Evolutionary conservation across 2,329 filamentous ascomycete species (phyloP).

Genomic region (Triangularia verruculosa): DNA sequence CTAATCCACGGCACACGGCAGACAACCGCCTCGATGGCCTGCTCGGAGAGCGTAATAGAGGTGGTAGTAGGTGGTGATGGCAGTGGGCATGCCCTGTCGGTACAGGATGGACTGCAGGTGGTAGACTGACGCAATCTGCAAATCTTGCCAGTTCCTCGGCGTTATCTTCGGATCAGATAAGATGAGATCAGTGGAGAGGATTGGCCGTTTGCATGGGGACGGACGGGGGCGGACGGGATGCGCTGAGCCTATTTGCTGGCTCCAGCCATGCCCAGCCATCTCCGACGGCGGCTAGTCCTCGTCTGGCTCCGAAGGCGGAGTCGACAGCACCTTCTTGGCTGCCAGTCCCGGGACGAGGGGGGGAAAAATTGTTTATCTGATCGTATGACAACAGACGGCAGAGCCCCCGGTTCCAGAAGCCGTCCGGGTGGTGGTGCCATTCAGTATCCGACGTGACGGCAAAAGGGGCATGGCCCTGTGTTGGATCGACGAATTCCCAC

Average conservation of each 20-base stretch:
- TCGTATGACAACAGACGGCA: constrained; percentile 23
- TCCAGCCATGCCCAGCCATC: constrained; percentile 9
- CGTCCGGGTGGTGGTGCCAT: not conserved
- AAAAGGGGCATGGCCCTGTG: not conserved
- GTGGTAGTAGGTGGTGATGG: not conserved
- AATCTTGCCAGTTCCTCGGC: constrained; percentile 35
- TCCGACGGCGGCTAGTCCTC: not conserved
- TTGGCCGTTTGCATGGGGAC: constrained; percentile 3
- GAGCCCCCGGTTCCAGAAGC: not conserved
- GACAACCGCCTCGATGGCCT: not conserved
- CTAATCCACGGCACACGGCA: not conserved
- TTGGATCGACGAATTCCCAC: not conserved
- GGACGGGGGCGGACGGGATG: constrained; percentile 1
- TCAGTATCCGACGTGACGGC: not conserved
- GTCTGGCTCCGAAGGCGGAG: constrained; percentile 25
- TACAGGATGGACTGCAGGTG: constrained; percentile 4
- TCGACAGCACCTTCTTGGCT: not conserved
- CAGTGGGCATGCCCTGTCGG: not conserved
- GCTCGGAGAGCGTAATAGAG: not conserved
- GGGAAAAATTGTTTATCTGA: constrained; percentile 28
- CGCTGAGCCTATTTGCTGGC: not conserved
- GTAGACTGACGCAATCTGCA: constrained; percentile 20
- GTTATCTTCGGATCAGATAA: constrained; percentile 56
- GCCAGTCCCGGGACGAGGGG: not conserved
- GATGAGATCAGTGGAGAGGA: constrained; percentile 35